These are phyloP conservation scores for Podila epigama DNA, from an alignment of 192 early-diverging fungal genomes.

Conservation along the genomic window DNA sequence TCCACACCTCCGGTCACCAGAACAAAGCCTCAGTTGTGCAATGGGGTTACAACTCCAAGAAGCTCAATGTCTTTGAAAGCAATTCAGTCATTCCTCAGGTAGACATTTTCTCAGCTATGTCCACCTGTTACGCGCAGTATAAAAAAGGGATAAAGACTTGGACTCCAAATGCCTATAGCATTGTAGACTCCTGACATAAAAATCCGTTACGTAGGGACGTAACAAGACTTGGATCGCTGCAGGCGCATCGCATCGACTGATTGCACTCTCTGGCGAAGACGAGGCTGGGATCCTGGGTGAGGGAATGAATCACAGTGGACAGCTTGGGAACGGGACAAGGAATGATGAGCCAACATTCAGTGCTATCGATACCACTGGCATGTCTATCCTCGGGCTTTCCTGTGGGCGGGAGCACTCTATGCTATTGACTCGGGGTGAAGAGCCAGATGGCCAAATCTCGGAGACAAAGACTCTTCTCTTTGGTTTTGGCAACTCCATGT, in stretches of 20 bases:
- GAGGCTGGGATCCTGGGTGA: slow-evolving; percentile 50
- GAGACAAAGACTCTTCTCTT: slow-evolving; percentile 45
- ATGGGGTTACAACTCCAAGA: slow-evolving; percentile 36
- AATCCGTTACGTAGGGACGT: slow-evolving; percentile 28
- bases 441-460: slow-evolving; percentile 1
- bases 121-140: no score
- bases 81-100: slow-evolving; percentile 27
- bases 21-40: slow-evolving; percentile 22
- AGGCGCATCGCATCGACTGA: slow-evolving; percentile 33
- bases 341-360: slow-evolving; percentile 14
- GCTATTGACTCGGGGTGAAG: slow-evolving; percentile 46
- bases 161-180: no score
- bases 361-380: slow-evolving; percentile 35
- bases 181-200: no score
- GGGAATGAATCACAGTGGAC: slow-evolving; percentile 60
- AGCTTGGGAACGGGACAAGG: slow-evolving; percentile 49
- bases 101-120: background rate
- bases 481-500: slow-evolving; percentile 72
- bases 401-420: slow-evolving; percentile 77
- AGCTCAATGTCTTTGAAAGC: slow-evolving; percentile 22
- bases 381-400: slow-evolving; percentile 48
- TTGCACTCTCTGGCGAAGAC: slow-evolving; percentile 24
- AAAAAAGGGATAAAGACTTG: no score
- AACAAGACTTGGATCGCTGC: slow-evolving; percentile 39
- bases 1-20: slow-evolving; percentile 19